Percentiles rank a stretch among this genome's conserved stretches.
phyloP scores from a whole-genome alignment of 225 moss, liverwort and hornwort species.

The Climacium dendroides region DNA sequence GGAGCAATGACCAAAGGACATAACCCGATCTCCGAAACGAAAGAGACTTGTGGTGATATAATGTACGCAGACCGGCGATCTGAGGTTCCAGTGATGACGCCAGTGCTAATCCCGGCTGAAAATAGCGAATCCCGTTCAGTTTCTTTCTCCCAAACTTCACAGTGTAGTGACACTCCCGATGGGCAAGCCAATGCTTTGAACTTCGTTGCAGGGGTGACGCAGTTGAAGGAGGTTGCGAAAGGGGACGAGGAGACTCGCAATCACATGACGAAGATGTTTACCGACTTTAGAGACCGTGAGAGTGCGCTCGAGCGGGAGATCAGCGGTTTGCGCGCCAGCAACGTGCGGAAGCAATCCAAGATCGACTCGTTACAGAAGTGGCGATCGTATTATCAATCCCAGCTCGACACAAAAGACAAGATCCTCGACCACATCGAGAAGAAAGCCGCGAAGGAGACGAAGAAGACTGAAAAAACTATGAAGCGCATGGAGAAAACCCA shows the following conservation, averaged over 20 bases:
- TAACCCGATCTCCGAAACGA: constrained; percentile 5
- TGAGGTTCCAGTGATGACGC: neutral
- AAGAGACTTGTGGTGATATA: constrained; percentile 39
- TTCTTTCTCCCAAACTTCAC: constrained; percentile 30
- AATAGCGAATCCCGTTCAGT: constrained; percentile 23
- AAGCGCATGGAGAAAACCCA: constrained; percentile 1
- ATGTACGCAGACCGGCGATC: constrained; percentile 6
- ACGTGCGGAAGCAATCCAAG: constrained; percentile 26
- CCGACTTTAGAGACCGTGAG: neutral
- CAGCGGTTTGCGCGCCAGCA: constrained; percentile 6
- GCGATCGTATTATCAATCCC: constrained; percentile 15
- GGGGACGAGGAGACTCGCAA: neutral
- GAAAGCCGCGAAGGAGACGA: neutral
- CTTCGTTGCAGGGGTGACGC: neutral
- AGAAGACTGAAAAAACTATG: neutral
- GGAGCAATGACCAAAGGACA: neutral
- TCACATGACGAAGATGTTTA: neutral
- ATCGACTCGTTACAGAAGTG: constrained; percentile 41
- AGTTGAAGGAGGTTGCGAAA: neutral
- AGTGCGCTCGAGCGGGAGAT: constrained; percentile 3
- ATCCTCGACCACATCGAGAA: constrained; percentile 9
- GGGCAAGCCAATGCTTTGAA: neutral
- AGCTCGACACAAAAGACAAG: constrained; percentile 11
- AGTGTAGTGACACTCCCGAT: constrained; percentile 15
- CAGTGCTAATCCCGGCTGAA: constrained; percentile 1